Evolutionary conservation across 352 stramenopile species (phyloP), one percentile per base, ranked within the genome.

Genomic region (Lagenidium sp.): DNA sequence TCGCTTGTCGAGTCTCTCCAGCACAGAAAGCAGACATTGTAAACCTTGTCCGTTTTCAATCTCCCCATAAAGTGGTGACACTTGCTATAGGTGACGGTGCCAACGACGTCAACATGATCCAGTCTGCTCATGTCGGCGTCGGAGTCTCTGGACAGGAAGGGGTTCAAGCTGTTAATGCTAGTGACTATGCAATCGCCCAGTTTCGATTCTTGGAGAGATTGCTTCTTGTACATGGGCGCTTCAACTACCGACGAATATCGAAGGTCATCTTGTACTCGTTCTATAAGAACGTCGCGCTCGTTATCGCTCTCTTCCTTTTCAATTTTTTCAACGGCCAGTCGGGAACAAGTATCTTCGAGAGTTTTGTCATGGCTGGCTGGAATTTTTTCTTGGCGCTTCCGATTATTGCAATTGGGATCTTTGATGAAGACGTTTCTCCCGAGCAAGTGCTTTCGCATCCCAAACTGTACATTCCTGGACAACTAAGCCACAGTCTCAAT

Each of bases 91-190:
- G 91, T 3, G 92, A 98, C 53, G 92, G 91, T 6, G 92, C 91
- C 13, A 98, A 98, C 61, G 92, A 98, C 53, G 92, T 97, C 8
- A 87, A 75, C 45, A 98, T 98, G 93, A 96, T 98, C 44, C 90
- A 97, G 49, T 82, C 87, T 2, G 88, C 85, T 15, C 85, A 98
- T 36, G 72, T 97, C 7, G 93, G 92, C 6, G 74, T 98, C n/a
- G 93, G 92, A n/a, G 88, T 98, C 19, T 87, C 63, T 2, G 89
- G 89, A 0, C 77, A 95, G 47, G 89, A 97, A 46, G 89, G 89
- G 16, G 60, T 94, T 2, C 91, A 96, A 55, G 82, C 90, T 8
- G 89, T 96, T 18, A 96, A 96, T 44, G 77, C 87, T 13, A 88
- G 77, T 22, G 90, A 97, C 69, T 97, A 96, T 41, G 84, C 87